Evolutionary conservation across 140 eudicot species (phyloP), one percentile per base, ranked within the genome.

Genomic region (Oenanthe javanica): DNA sequence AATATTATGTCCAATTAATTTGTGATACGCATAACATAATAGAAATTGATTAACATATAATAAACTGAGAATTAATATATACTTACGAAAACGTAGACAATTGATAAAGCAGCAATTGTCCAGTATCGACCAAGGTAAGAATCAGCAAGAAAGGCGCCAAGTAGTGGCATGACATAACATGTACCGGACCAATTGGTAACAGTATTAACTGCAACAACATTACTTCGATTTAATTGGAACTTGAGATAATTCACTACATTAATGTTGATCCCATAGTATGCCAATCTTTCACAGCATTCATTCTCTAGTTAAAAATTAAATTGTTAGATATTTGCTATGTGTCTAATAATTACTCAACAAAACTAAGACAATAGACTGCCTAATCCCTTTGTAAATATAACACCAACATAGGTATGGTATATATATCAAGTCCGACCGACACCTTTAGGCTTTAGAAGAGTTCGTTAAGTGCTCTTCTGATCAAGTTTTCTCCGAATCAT

Each of bases 221-320:
- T 87, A 61, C 86, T 83, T 80, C 81, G 81, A 19, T 84, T 82
- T 49, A 87, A 27, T 25, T 82, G 88, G 13, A 38, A 51, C 36
- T 85, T 84, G 6, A 89, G 77, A 76, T 85, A 89, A 66, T 87
- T 83, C 3, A 87, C 91, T 67, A 89, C 81, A 79, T 89, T 89
- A 13, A 91, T 80, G 83, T 83, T 84, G 64, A 89, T 89, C 75
- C 93, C 93, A 75, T 89, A 87, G 77, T 87, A 89, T 9, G 93
- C 93, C 78, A 89, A 74, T 54, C 93, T 87, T 71, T 89, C 93
- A 79, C 91, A 85, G 57, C 91, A 87, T 83, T 89, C 93, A 61
- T 80, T 87, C 72, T 90, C 93, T 87, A 87, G 69, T 38, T 8
- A 63, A 63, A 23, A 31, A 31, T 27, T 23, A 15, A 42, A 43